Evolutionary conservation across 208 protist species (phyloP), one percentile per base, ranked within the genome.

Genomic region (Crithidia acanthocephali): DNA sequence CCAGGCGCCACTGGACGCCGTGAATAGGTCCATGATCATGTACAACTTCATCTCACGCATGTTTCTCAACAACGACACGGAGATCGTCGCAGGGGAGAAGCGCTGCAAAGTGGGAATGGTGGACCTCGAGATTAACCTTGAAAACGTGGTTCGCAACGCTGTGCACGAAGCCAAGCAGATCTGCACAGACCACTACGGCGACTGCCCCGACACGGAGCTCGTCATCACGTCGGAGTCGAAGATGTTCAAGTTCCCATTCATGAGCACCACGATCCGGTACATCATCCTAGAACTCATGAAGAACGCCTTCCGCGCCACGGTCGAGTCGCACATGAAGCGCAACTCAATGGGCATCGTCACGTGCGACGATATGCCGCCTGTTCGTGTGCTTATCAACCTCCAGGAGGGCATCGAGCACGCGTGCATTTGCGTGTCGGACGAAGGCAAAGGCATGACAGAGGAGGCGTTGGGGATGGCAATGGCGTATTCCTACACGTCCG

Each of bases 211-310:
- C 52, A 88, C 97, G 0, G 74, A 91, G 59, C 85, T 98, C 59
- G 71, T 86, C 56, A 68, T 94, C 50, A 88, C 84, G 1, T 86
- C 80, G 1, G 79, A 92, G 79, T 68, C 66, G 18, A 80, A 91
- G 47, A 72, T 68, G 63, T 72, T 95, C 47, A 78, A 75, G 25
- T 96, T 98, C 75, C 79, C 95, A 3, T 97, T 98, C 75, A 95
- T 98, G 80, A 93, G 91, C 37, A 95, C 91, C 22, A 98, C 98
- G 45, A 91, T 99, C 28, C 91, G 95, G 50, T 98, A 98, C 81
- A 93, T 98, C 62, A 83, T 99, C 20, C 74, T 98, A 23, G 97
- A 99, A 73, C 56, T 98, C 48, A 85, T 98, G 79, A 98, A 98
- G 81, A 98, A 98, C 77, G 94, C 94, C 4, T 90, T 98, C 68